phyloP scores from a whole-genome alignment of 768 basidiomycete genomes.

The Lactarius evosmus region DNA sequence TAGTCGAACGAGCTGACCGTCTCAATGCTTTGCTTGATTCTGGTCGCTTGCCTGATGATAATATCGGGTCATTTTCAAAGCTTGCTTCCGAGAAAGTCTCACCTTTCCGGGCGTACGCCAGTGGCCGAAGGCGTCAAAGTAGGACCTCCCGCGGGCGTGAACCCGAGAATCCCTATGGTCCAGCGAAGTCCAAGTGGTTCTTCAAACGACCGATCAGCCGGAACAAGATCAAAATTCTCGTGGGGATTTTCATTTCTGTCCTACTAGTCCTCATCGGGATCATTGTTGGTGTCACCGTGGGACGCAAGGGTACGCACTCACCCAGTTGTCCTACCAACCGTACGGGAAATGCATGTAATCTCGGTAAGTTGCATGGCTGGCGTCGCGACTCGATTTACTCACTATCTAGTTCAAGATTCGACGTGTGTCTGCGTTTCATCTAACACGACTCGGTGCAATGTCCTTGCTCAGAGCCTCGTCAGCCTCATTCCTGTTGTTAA shows the following conservation, averaged over 20 bases:
- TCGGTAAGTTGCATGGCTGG: slow-evolving; percentile 43
- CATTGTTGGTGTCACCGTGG: slow-evolving; percentile 44
- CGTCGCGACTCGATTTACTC: slow-evolving; percentile 3
- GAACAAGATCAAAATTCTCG: slow-evolving; percentile 23
- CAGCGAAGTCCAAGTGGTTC: slow-evolving; percentile 15
- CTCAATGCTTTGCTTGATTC: slow-evolving; percentile 50
- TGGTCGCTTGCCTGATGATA: slow-evolving; percentile 52
- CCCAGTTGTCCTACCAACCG: slow-evolving; percentile 42
- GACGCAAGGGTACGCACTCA: slow-evolving; percentile 30
- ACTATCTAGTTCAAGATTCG: slow-evolving; percentile 44
- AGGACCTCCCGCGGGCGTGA: background rate
- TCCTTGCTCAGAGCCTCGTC: slow-evolving; percentile 51
- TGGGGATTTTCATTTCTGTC: slow-evolving; percentile 27
- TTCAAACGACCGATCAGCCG: slow-evolving; percentile 16
- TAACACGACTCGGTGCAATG: slow-evolving; percentile 44
- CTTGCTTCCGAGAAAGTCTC: slow-evolving; percentile 4
- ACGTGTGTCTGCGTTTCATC: slow-evolving; percentile 58
- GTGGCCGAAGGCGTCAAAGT: slow-evolving; percentile 17
- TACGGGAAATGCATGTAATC: slow-evolving; percentile 51
- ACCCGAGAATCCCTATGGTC: background rate
- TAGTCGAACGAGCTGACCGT: slow-evolving; percentile 48
- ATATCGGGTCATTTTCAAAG: slow-evolving; percentile 32
- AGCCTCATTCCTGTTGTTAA: slow-evolving; percentile 51
- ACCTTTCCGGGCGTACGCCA: slow-evolving; percentile 1
- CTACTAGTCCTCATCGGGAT: slow-evolving; percentile 41